Conservation (phyloP, 1,139 yeast species). For the Suhomyces maxii region DNA sequence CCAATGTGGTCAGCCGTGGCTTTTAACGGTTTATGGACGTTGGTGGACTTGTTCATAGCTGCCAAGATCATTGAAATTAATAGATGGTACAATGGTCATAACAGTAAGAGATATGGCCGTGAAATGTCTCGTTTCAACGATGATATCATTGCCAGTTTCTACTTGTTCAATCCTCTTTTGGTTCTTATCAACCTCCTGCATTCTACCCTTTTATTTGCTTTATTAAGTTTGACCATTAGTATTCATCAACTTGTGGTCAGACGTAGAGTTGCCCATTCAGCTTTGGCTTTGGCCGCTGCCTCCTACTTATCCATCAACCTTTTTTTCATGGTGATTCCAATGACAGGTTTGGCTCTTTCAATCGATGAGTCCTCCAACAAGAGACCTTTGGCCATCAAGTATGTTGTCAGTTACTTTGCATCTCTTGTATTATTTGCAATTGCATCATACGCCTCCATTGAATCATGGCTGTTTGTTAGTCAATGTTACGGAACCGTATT, state of each 20-base stretch:
- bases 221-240: constrained; percentile 54
- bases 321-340: constrained; percentile 58
- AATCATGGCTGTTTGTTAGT: constrained; percentile 48
- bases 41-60: constrained; percentile 44
- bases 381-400: constrained; percentile 15
- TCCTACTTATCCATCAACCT: constrained; percentile 63
- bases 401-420: constrained; percentile 26
- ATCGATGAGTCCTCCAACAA: neutral
- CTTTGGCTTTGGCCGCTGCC: constrained; percentile 60
- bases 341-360: constrained; percentile 41
- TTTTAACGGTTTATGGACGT: constrained; percentile 40
- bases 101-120: constrained; percentile 19
- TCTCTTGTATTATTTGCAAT: constrained; percentile 36
- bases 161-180: constrained; percentile 77
- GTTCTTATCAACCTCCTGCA: constrained; percentile 67
- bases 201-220: constrained; percentile 64
- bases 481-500: constrained; percentile 65
- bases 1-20: constrained; percentile 9
- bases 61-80: constrained; percentile 41
- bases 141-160: constrained; percentile 57
- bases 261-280: constrained; percentile 44
- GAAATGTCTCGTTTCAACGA: constrained; percentile 29
- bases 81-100: constrained; percentile 39
- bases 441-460: constrained; percentile 32
- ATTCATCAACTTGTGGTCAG: constrained; percentile 47